Conservation (phyloP, 1,284 basidiomycete species). For the Rhodotorula mucilaginosa region DNA sequence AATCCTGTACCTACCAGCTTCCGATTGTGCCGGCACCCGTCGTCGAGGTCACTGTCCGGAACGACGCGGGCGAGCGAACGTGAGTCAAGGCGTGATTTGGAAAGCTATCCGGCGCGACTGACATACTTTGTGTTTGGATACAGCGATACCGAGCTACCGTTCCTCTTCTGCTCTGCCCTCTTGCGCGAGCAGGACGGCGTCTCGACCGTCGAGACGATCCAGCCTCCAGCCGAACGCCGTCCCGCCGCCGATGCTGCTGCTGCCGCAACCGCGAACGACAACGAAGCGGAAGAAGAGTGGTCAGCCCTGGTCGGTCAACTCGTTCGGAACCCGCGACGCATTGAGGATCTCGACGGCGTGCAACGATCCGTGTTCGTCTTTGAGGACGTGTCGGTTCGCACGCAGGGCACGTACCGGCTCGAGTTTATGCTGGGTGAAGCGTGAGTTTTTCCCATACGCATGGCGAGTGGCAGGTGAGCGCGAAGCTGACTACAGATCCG, state of each 20-base stretch:
- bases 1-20: conserved; percentile 17
- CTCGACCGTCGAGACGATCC: conserved; percentile 40
- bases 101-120: neutral
- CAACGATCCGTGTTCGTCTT: conserved; percentile 81
- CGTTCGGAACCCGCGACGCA: conserved; percentile 73
- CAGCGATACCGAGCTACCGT: conserved; percentile 39
- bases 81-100: conserved; percentile 11
- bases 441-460: conserved; percentile 55
- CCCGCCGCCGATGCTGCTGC: conserved; percentile 51
- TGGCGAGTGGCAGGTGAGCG: neutral
- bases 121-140: neutral
- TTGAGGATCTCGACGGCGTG: conserved; percentile 63
- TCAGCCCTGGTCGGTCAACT: conserved; percentile 70
- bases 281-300: conserved; percentile 10
- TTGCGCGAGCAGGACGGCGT: conserved; percentile 57
- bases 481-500: neutral
- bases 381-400: conserved; percentile 79
- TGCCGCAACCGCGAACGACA: conserved; percentile 52
- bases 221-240: conserved; percentile 20
- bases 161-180: conserved; percentile 40
- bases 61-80: conserved; percentile 28
- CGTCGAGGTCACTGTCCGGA: conserved; percentile 36
- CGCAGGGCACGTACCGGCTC: conserved; percentile 70
- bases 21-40: conserved; percentile 43
- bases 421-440: conserved; percentile 70